phyloP scores from a whole-genome alignment of 2,329 filamentous ascomycete species.

The Colletotrichum orchidophilum region DNA sequence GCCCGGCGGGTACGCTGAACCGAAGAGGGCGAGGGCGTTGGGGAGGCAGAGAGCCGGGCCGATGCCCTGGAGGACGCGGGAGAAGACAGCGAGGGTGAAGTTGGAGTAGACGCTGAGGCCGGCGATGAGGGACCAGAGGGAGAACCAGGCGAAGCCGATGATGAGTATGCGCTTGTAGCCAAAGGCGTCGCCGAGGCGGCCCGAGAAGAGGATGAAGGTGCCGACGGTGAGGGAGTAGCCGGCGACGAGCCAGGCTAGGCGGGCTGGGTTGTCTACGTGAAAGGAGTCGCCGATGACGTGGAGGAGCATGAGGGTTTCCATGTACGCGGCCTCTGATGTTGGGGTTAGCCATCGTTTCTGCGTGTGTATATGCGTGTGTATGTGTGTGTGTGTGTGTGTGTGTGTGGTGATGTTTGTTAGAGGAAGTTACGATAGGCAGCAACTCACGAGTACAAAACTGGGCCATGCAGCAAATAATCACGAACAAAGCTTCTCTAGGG shows the following conservation, averaged over 20 bases:
- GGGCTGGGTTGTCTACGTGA: slow-evolving; percentile 39
- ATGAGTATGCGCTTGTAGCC: slow-evolving; percentile 67
- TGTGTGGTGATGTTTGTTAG: slow-evolving; percentile 45
- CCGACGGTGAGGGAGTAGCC: slow-evolving; percentile 66
- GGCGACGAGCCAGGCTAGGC: slow-evolving; percentile 66
- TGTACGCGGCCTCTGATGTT: slow-evolving; percentile 44
- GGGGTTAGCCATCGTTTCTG: slow-evolving; percentile 5
- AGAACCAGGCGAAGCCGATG: slow-evolving; percentile 64
- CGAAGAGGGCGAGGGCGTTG: slow-evolving; percentile 71
- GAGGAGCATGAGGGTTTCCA: slow-evolving; percentile 33
- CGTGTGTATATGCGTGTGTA: slow-evolving; percentile 27
- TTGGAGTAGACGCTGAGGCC: slow-evolving; percentile 49
- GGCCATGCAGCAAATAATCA: slow-evolving; percentile 54
- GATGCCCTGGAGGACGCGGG: slow-evolving; percentile 63
- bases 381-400: too few relatives aligned
- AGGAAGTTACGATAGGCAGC: slow-evolving; percentile 37
- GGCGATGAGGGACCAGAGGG: slow-evolving; percentile 61
- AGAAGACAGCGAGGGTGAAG: slow-evolving; percentile 44
- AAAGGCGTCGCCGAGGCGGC: slow-evolving; percentile 66
- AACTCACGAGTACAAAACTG: slow-evolving; percentile 29
- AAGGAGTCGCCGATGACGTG: slow-evolving; percentile 26
- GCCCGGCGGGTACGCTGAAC: slow-evolving; percentile 64
- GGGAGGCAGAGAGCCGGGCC: slow-evolving; percentile 71
- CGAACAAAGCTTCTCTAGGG: slow-evolving; percentile 47
- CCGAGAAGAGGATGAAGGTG: slow-evolving; percentile 67